phyloP scores from a whole-genome alignment of 2,329 filamentous ascomycete species.

The Zymoseptoria crescenta region DNA sequence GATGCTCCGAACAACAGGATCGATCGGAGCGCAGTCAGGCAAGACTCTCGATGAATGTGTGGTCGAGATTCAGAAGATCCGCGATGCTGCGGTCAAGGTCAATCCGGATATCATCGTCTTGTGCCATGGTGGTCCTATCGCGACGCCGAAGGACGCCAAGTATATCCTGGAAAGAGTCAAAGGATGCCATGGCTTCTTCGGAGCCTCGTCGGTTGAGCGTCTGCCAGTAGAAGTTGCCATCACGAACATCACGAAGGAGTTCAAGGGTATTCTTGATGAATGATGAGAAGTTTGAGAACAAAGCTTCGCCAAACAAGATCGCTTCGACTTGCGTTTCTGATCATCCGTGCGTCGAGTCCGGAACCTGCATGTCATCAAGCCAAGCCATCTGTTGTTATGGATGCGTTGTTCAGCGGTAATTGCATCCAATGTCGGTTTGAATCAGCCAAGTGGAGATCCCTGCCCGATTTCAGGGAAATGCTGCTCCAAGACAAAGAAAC shows the following conservation, averaged over 20 bases:
- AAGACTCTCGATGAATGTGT: slow-evolving; percentile 59
- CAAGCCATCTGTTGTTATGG: not conserved
- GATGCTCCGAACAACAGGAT: slow-evolving; percentile 39
- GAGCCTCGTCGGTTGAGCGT: slow-evolving; percentile 62
- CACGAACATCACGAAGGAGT: slow-evolving; percentile 47
- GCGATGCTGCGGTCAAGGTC: slow-evolving; percentile 50
- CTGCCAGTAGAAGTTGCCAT: slow-evolving; percentile 62
- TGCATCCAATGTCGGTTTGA: not conserved
- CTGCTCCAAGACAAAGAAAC: not conserved
- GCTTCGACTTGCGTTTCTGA: not conserved
- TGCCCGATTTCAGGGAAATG: not conserved
- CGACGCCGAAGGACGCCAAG: slow-evolving; percentile 54
- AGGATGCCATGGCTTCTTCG: slow-evolving; percentile 65
- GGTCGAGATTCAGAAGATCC: slow-evolving; percentile 53
- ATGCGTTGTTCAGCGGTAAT: not conserved
- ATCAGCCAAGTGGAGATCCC: not conserved
- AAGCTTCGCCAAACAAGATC: not conserved
- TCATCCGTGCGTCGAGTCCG: not conserved
- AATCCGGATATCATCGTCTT: slow-evolving; percentile 55
- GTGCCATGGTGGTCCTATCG: slow-evolving; percentile 65
- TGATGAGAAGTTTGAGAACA: slow-evolving; percentile 1
- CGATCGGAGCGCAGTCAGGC: slow-evolving; percentile 56
- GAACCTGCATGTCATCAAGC: not conserved
- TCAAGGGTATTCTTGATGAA: slow-evolving; percentile 36
- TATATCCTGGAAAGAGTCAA: slow-evolving; percentile 54